phyloP scores from a whole-genome alignment of 2,329 filamentous ascomycete species.

The Diplodia mutila region DNA sequence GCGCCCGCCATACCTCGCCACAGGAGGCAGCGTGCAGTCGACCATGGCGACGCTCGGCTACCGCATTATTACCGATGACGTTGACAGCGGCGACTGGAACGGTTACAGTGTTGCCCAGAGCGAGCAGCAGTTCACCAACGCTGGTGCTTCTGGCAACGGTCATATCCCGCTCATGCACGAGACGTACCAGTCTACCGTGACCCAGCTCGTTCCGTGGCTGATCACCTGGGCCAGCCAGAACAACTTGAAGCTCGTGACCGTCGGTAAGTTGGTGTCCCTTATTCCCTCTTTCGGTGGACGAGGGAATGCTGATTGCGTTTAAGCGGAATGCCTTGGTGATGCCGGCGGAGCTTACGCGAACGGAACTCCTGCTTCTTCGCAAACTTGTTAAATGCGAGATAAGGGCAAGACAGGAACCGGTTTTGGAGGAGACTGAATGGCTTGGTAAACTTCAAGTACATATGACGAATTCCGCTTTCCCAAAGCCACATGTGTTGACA shows the following conservation, averaged over 20 bases:
- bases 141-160: slow-evolving; percentile 40
- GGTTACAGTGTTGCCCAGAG: slow-evolving; percentile 39
- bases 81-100: slow-evolving; percentile 42
- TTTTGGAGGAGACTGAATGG: too few relatives aligned
- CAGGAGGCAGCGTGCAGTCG: slow-evolving; percentile 37
- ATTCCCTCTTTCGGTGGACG: neutral
- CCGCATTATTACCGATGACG: slow-evolving; percentile 40
- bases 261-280: slow-evolving; percentile 33
- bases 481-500: neutral
- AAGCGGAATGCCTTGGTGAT: slow-evolving; percentile 41
- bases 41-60: slow-evolving; percentile 42
- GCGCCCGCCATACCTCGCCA: slow-evolving; percentile 43
- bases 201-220: slow-evolving; percentile 42
- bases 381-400: neutral
- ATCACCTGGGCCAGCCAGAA: slow-evolving; percentile 44
- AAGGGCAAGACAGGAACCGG: too few relatives aligned
- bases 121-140: slow-evolving; percentile 38
- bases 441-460: neutral
- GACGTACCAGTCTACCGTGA: slow-evolving; percentile 40
- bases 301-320: neutral
- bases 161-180: slow-evolving; percentile 44
- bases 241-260: slow-evolving; percentile 41
- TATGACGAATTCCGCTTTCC: neutral
- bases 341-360: slow-evolving; percentile 33
- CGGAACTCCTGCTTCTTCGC: slow-evolving; percentile 10